These are phyloP conservation scores for Acanthamoeba lenticulata DNA, from an alignment of 208 protist species.

Conservation along the genomic window DNA sequence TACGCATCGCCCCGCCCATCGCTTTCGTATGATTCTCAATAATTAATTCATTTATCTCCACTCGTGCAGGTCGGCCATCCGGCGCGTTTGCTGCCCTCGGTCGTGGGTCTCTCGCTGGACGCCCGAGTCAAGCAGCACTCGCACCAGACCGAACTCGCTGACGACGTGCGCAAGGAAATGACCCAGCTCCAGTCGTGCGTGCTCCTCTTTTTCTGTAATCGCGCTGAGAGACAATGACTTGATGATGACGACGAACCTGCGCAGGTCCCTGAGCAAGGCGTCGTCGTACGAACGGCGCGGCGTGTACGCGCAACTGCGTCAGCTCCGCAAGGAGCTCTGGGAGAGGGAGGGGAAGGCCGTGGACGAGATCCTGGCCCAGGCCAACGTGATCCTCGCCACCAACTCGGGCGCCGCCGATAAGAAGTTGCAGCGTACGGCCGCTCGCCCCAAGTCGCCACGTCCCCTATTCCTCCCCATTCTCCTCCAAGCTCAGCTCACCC, in stretches of 20 bases:
- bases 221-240: no score
- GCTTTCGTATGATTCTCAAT: no score
- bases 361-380: slow-evolving; percentile 75
- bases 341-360: slow-evolving; percentile 71
- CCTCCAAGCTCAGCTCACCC: no score
- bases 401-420: slow-evolving; percentile 73
- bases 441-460: no score
- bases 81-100: slow-evolving; percentile 78
- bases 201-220: no score
- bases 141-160: slow-evolving; percentile 53
- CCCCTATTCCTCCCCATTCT: no score
- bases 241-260: no score
- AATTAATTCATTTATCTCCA: no score
- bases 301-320: slow-evolving; percentile 35
- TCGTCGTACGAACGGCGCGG: neutral
- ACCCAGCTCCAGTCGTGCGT: slow-evolving; percentile 54
- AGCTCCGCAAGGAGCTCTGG: slow-evolving; percentile 70
- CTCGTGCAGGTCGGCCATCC: slow-evolving; percentile 85
- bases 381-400: slow-evolving; percentile 82
- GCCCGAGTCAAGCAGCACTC: slow-evolving; percentile 49
- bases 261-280: neutral
- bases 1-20: no score
- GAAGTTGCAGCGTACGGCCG: slow-evolving; percentile 10
- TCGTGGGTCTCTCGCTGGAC: slow-evolving; percentile 81
- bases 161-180: slow-evolving; percentile 77